Percentiles rank a stretch among this genome's conserved stretches.
Evolutionary conservation across 495 filamentous ascomycete species (phyloP).

Genomic region (Thermothielavioides terrestris): DNA sequence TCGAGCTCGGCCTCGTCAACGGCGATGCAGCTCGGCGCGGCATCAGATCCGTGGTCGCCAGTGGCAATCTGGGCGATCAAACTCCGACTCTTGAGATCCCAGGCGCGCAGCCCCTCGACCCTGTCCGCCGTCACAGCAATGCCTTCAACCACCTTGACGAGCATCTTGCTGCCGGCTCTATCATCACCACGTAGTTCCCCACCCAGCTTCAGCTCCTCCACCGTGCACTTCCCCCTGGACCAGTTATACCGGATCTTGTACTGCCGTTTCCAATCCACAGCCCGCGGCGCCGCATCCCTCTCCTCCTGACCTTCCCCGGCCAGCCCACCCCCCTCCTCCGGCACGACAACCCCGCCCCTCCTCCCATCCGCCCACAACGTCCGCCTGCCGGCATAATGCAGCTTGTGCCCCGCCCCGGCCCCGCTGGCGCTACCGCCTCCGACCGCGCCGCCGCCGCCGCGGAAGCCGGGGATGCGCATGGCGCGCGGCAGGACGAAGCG

Average conservation of each 20-base stretch:
- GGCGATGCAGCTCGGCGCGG: constrained; percentile 58
- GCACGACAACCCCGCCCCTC: constrained; percentile 38
- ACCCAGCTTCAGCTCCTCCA: constrained; percentile 64
- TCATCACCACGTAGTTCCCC: constrained; percentile 10
- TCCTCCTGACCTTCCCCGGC: constrained; percentile 19
- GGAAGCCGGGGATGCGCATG: constrained; percentile 61
- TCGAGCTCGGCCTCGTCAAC: constrained; percentile 42
- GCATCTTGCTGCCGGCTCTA: constrained; percentile 26
- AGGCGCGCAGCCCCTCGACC: constrained; percentile 61
- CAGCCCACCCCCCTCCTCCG: constrained; percentile 35
- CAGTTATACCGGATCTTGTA: constrained; percentile 91
- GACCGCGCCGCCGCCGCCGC: constrained; percentile 30
- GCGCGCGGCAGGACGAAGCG: constrained; percentile 83
- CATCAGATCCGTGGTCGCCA: constrained; percentile 15
- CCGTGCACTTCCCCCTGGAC: constrained; percentile 71
- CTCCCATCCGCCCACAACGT: constrained; percentile 75
- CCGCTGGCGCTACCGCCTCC: neutral
- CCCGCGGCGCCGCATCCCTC: neutral
- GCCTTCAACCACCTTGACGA: constrained; percentile 65
- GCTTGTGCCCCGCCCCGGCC: constrained; percentile 24
- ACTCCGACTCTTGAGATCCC: constrained; percentile 56
- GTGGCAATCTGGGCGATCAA: constrained; percentile 42
- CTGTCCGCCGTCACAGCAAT: constrained; percentile 72
- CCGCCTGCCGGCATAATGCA: constrained; percentile 60
- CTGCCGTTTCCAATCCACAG: constrained; percentile 68